phyloP scores from a whole-genome alignment of 306 rosid species.

The Mucuna pruriens region DNA sequence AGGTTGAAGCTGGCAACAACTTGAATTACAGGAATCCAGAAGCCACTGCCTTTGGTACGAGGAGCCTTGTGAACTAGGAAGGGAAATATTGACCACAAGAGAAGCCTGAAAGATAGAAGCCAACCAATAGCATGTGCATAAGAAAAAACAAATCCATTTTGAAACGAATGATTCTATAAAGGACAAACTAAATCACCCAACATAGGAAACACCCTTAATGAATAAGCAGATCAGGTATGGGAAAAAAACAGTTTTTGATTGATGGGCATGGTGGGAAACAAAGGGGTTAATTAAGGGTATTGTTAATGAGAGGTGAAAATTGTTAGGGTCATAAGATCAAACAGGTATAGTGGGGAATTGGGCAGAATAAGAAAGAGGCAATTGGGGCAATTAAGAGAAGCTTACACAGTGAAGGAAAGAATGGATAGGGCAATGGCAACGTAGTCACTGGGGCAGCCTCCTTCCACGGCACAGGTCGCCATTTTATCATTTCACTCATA shows the following conservation, averaged over 20 bases:
- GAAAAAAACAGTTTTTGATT: background rate
- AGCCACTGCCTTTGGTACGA: constrained; percentile 81
- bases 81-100: constrained; percentile 67
- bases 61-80: constrained; percentile 80
- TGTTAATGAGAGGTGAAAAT: constrained; percentile 14
- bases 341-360: constrained; percentile 19
- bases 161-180: background rate
- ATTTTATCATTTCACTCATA: constrained; percentile 64
- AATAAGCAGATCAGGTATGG: constrained; percentile 23
- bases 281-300: constrained; percentile 10
- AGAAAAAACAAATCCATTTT: background rate
- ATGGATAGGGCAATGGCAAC: constrained; percentile 66
- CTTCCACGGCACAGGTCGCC: constrained; percentile 70
- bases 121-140: constrained; percentile 19
- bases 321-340: constrained; percentile 37
- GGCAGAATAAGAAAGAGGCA: background rate
- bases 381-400: background rate
- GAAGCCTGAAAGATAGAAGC: constrained; percentile 68
- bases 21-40: constrained; percentile 94
- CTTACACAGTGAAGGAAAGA: constrained; percentile 65
- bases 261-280: background rate
- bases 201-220: background rate
- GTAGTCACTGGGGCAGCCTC: constrained; percentile 90
- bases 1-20: constrained; percentile 89
- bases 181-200: constrained; percentile 25